Percentiles rank a stretch among this genome's conserved stretches.
Evolutionary conservation across 768 basidiomycete genomes (phyloP).

Genomic region (Xerocomellus intermedius): DNA sequence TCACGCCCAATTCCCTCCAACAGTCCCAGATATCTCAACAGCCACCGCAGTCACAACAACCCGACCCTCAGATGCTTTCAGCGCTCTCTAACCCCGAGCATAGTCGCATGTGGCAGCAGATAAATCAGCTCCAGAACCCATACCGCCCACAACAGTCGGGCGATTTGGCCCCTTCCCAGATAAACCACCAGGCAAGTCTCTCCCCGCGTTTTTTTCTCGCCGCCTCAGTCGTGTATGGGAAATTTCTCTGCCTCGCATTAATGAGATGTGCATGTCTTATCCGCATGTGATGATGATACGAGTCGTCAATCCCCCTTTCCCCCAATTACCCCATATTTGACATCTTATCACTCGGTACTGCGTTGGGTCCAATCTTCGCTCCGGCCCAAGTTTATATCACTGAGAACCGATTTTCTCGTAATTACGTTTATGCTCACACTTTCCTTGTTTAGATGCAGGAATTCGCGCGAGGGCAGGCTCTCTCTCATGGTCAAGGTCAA

Average conservation of each 20-base stretch:
- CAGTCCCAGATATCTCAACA: slow-evolving; percentile 45
- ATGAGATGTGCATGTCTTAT: slow-evolving; percentile 14
- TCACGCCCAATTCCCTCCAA: slow-evolving; percentile 43
- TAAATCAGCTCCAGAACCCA: slow-evolving; percentile 44
- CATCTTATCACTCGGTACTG: slow-evolving; percentile 14
- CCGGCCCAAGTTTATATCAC: slow-evolving; percentile 5
- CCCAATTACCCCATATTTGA: slow-evolving; percentile 6
- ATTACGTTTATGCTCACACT: slow-evolving; percentile 26
- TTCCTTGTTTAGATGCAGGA: slow-evolving; percentile 42
- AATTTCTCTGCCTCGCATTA: slow-evolving; percentile 10
- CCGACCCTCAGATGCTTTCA: slow-evolving; percentile 38
- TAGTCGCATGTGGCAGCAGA: slow-evolving; percentile 56
- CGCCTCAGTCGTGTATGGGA: slow-evolving; percentile 14
- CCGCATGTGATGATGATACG: slow-evolving; percentile 13
- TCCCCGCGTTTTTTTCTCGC: slow-evolving; percentile 14
- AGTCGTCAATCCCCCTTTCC: slow-evolving; percentile 20
- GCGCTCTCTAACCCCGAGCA: slow-evolving; percentile 52
- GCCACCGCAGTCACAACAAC: slow-evolving; percentile 43
- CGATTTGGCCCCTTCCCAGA: slow-evolving; percentile 40
- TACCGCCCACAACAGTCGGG: slow-evolving; percentile 43
- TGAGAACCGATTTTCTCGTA: slow-evolving; percentile 2
- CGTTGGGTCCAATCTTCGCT: background rate
- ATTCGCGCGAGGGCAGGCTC: slow-evolving; percentile 40
- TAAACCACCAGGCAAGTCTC: slow-evolving; percentile 48
- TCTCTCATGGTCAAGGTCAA: slow-evolving; percentile 42